A percentile compares a stretch with the other conserved stretches of the same genome.
Evolutionary conservation across 805 yeast species (phyloP).

Genomic region (Candida railenensis): DNA sequence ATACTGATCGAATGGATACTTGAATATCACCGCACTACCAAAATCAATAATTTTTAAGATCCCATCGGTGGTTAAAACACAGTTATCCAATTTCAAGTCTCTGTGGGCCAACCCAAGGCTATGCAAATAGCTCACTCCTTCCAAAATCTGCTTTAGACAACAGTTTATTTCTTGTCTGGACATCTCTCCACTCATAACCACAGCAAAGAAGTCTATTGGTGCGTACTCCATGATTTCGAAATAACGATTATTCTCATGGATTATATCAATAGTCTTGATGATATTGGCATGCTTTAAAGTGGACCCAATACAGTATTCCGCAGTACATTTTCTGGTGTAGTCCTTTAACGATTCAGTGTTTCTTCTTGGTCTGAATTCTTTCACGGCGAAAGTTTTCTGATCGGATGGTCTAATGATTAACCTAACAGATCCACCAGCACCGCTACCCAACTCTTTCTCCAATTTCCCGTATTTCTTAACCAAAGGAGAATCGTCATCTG

Average conservation of each 20-base stretch:
- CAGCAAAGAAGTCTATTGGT: conserved; percentile 81
- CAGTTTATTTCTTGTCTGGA: conserved; percentile 79
- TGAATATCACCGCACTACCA: conserved; percentile 81
- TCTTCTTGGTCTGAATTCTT: conserved; percentile 81
- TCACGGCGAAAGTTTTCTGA: conserved; percentile 79
- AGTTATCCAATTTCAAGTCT: conserved; percentile 79
- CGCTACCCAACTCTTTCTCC: conserved; percentile 88
- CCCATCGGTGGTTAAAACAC: conserved; percentile 74
- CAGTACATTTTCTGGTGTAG: conserved; percentile 87
- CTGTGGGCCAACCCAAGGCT: conserved; percentile 79
- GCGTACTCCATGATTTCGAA: conserved; percentile 94
- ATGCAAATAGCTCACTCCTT: conserved; percentile 74
- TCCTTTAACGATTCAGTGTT: conserved; percentile 76
- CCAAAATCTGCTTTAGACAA: conserved; percentile 69
- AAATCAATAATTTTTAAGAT: conserved; percentile 78
- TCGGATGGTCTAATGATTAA: conserved; percentile 69
- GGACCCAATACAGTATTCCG: conserved; percentile 89
- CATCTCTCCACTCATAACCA: conserved; percentile 85
- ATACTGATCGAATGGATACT: conserved; percentile 68
- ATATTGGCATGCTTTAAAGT: conserved; percentile 80
- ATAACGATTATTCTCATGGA: conserved; percentile 68
- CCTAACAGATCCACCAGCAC: conserved; percentile 91
- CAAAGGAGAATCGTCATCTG: conserved; percentile 51
- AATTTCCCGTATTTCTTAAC: conserved; percentile 76
- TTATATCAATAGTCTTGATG: conserved; percentile 74